Evolutionary conservation across 345 rosid genomes (phyloP).

Genomic region (Lumnitzera racemosa): DNA sequence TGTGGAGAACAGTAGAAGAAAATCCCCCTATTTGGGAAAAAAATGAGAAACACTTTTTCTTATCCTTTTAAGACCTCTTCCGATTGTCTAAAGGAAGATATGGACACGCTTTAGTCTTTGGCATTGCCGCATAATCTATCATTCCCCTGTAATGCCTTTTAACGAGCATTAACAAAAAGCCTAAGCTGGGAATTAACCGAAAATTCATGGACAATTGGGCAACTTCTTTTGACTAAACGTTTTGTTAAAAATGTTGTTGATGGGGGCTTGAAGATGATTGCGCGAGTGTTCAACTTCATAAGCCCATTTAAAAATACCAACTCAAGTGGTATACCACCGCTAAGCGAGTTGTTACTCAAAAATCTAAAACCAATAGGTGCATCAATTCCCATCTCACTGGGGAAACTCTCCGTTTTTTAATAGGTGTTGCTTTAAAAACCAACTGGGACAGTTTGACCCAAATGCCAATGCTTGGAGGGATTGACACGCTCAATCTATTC

Average conservation of each 20-base stretch:
- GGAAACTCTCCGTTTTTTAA: constrained; percentile 21
- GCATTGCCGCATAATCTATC: constrained; percentile 15
- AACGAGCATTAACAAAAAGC: constrained; percentile 15
- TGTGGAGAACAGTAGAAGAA: neutral
- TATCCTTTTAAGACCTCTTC: no score
- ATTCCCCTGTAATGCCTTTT: neutral
- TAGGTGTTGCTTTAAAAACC: constrained; percentile 19
- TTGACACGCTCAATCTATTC: constrained; percentile 13
- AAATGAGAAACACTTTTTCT: neutral
- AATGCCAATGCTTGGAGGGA: constrained; percentile 16
- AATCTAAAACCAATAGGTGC: neutral
- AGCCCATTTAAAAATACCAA: constrained; percentile 1
- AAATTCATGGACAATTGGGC: constrained; percentile 17
- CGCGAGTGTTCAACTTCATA: constrained; percentile 17
- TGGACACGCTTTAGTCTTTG: constrained; percentile 7
- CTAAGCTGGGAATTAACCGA: constrained; percentile 21
- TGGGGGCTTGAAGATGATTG: constrained; percentile 17
- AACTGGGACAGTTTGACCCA: neutral
- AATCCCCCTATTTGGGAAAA: constrained; percentile 4
- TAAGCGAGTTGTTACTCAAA: constrained; percentile 8
- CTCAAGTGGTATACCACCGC: constrained; percentile 15
- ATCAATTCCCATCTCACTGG: neutral
- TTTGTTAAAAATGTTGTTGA: constrained; percentile 4
- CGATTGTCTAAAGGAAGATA: neutral
- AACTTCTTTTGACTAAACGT: neutral